phyloP scores from a whole-genome alignment of 164 flowering plant species.

The Berberis vulgaris region DNA sequence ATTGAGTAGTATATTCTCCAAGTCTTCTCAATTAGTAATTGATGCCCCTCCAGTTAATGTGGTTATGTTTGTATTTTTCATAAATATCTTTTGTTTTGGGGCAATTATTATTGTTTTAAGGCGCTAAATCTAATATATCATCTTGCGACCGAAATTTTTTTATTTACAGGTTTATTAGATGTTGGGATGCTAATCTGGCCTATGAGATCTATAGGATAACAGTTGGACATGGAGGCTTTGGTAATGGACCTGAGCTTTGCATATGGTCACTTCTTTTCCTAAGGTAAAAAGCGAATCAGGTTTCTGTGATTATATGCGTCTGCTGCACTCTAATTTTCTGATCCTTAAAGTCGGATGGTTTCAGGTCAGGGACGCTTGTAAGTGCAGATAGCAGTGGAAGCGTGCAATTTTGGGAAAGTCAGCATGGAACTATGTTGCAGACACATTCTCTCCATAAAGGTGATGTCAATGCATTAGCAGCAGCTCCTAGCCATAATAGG shows the following conservation, averaged over 20 bases:
- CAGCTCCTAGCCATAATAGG: too few relatives aligned
- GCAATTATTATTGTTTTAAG: too few relatives aligned
- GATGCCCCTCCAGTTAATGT: background rate
- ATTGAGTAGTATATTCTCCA: too few relatives aligned
- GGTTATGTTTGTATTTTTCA: background rate
- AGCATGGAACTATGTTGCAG: too few relatives aligned
- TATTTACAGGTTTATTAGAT: constrained; percentile 63
- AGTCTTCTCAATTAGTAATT: too few relatives aligned
- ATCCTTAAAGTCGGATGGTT: background rate
- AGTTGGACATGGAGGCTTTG: constrained; percentile 70
- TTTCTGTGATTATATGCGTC: background rate
- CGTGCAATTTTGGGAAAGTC: too few relatives aligned
- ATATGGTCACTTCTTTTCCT: constrained; percentile 83
- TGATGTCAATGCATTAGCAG: too few relatives aligned
- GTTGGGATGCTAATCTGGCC: constrained; percentile 70
- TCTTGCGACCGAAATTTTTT: background rate
- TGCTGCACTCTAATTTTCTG: background rate
- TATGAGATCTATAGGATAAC: constrained; percentile 83
- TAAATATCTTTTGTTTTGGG: background rate
- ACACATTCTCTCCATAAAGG: too few relatives aligned
- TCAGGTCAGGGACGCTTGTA: too few relatives aligned
- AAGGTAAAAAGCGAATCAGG: constrained; percentile 36
- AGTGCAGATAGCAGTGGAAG: too few relatives aligned
- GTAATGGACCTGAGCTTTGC: constrained; percentile 63
- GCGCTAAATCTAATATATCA: too few relatives aligned